A percentile compares a stretch with the other conserved stretches of the same genome.
Evolutionary conservation across 495 filamentous ascomycete species (phyloP).

Genomic region (Bathelium albidoporum): DNA sequence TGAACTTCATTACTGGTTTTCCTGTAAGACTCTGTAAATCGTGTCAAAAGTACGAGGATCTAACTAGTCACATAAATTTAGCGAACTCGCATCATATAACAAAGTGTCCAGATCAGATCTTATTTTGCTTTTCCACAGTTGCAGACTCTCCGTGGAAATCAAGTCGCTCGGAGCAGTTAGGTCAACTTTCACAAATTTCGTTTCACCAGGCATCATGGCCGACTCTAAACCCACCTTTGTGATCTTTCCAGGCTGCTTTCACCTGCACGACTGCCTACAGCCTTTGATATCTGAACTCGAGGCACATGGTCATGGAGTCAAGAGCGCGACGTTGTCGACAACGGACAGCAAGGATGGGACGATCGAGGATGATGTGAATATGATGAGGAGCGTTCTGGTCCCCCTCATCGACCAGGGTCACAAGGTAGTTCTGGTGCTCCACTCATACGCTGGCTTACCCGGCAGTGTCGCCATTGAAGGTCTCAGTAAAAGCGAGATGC

Average conservation of each 20-base stretch:
- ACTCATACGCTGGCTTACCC: conserved; percentile 2
- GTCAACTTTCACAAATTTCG: neutral
- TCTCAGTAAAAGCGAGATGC: neutral
- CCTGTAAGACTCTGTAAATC: neutral
- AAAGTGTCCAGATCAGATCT: neutral
- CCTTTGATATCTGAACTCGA: neutral
- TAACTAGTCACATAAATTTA: too few relatives aligned
- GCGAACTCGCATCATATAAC: neutral
- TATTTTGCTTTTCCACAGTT: neutral
- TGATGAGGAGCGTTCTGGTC: neutral
- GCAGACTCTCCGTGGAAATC: neutral
- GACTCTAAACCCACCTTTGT: conserved; percentile 4
- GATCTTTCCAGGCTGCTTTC: conserved; percentile 1
- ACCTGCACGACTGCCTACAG: neutral
- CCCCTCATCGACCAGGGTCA: neutral
- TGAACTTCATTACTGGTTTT: neutral
- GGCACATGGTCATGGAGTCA: neutral
- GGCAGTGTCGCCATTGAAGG: neutral
- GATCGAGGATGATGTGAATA: neutral
- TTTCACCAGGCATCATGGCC: neutral
- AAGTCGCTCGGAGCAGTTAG: neutral
- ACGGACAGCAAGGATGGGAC: neutral
- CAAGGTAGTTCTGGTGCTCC: conserved; percentile 2
- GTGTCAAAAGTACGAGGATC: neutral
- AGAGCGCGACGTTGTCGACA: neutral